A percentile compares a stretch with the other conserved stretches of the same genome.
Conservation (phyloP, 345 rosid genomes). For the Ailanthus altissimus region DNA sequence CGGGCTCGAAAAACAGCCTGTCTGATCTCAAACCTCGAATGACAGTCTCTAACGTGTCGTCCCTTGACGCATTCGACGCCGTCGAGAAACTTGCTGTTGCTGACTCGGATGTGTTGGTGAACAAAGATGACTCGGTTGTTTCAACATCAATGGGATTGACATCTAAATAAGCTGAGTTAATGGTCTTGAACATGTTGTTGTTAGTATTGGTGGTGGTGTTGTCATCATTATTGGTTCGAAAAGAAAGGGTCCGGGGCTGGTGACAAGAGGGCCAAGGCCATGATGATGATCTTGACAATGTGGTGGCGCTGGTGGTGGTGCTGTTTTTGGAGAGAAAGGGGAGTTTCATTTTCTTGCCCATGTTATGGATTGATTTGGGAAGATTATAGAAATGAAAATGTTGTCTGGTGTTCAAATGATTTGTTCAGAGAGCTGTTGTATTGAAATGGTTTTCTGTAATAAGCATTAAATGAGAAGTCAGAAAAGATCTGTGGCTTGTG, state of each 20-base stretch:
- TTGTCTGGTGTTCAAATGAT: conserved; percentile 7
- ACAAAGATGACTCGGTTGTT: conserved; percentile 26
- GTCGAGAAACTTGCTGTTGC: conserved; percentile 41
- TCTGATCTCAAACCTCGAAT: conserved; percentile 54
- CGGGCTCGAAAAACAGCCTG: conserved; percentile 73
- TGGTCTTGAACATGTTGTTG: conserved; percentile 35
- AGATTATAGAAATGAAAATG: conserved; percentile 1
- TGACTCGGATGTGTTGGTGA: conserved; percentile 39
- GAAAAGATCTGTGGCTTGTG: background rate
- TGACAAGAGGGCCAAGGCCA: conserved; percentile 91
- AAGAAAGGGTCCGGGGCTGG: conserved; percentile 82
- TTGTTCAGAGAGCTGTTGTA: conserved; percentile 4
- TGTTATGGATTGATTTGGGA: background rate
- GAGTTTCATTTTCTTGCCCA: conserved; percentile 60
- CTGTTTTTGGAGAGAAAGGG: conserved; percentile 50
- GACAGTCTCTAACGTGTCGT: conserved; percentile 45
- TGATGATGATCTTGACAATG: conserved; percentile 22
- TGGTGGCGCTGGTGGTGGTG: background rate
- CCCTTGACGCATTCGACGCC: conserved; percentile 35
- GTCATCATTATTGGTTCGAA: conserved; percentile 31
- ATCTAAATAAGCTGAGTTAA: conserved; percentile 41
- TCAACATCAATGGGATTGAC: background rate
- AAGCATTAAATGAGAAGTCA: conserved; percentile 28
- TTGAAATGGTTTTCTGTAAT: background rate
- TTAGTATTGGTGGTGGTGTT: no score